A percentile compares a stretch with the other conserved stretches of the same genome.
These are phyloP conservation scores for Lycium barbarum DNA, from an alignment of 257 asterid species.

Conservation along the genomic window DNA sequence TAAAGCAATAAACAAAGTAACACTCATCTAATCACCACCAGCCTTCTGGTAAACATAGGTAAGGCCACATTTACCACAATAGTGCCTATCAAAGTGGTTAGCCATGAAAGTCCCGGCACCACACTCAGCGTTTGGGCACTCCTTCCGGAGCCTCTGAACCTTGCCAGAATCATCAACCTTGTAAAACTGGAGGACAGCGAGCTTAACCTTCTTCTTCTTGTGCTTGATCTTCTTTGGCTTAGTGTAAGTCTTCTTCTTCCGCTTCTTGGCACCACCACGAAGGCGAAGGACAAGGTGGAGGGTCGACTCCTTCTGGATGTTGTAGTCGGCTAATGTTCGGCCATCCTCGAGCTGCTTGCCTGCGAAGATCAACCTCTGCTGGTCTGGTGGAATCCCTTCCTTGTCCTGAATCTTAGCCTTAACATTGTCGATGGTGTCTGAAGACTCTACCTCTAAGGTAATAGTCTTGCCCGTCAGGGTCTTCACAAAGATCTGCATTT, in stretches of 20 bases:
- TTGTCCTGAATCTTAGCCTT: slow-evolving; percentile 50
- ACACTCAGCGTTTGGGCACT: slow-evolving; percentile 52
- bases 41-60: slow-evolving; percentile 57
- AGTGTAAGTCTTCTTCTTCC: slow-evolving; percentile 55
- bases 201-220: slow-evolving; percentile 53
- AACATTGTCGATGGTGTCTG: slow-evolving; percentile 50
- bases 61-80: slow-evolving; percentile 51
- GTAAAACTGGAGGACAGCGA: slow-evolving; percentile 46
- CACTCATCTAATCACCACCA: slow-evolving; percentile 38
- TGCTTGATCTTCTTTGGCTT: slow-evolving; percentile 55
- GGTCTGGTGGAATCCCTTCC: slow-evolving; percentile 51
- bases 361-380: slow-evolving; percentile 47
- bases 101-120: slow-evolving; percentile 55
- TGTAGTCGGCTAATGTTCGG: slow-evolving; percentile 51
- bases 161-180: slow-evolving; percentile 51
- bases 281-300: slow-evolving; percentile 53
- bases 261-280: slow-evolving; percentile 53
- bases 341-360: slow-evolving; percentile 54
- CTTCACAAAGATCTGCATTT: slow-evolving; percentile 53
- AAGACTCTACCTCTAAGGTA: slow-evolving; percentile 52
- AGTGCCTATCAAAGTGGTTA: slow-evolving; percentile 51
- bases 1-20: neutral
- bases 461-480: slow-evolving; percentile 55
- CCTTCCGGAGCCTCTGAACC: slow-evolving; percentile 49
- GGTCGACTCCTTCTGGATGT: slow-evolving; percentile 53